Evolutionary conservation across 768 basidiomycete species (phyloP), one percentile per base, ranked within the genome.

Genomic region (Auricularia auricula-judae): DNA sequence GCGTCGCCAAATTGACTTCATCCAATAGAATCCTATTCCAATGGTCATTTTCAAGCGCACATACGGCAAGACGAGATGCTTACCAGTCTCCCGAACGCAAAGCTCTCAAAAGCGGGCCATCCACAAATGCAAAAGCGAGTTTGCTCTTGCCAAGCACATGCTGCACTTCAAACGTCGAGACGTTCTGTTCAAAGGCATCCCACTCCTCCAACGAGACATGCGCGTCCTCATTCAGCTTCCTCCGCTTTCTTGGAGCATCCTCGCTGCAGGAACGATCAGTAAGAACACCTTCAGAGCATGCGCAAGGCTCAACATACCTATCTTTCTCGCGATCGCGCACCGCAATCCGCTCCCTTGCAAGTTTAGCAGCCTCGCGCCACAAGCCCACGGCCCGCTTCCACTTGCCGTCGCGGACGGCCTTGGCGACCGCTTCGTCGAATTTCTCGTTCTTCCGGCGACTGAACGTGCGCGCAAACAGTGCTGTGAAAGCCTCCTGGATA

Each of bases 71-170:
- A 54, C n/a, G 18, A 39, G 60, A 29, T n/a, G 21, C 8, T 53
- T 70, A 96, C 97, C 97, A 99, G 72, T 96, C 85, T 4, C 97
- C 97, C 58, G 81, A 81, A 35, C 88, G 82, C 64, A 99, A 74
- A 2, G 97, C 97, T 69, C 87, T 90, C 29, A 97, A 85, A n/a
- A 99, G 78, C 12, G 97, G 95, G 0, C 96, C 97, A 72, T 99
- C 97, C 1, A 98, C 87, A 70, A 98, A 98, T 8, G 86, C 86
- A 71, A 98, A 98, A 0, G 94, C 90, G 71, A 97, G 89, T 72
- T 91, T 94, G 34, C 91, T 87, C 69, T 89, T 88, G 61, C 87
- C 88, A 64, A 85, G 85, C n/a, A 93, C 86, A 72, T 95, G 88
- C 69, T 95, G 91, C 1, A 88, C 78, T 68, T 96, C 91, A 68